Evolutionary conservation across 176 grass and related monocot species (phyloP).

Genomic region (Avena atlantica): DNA sequence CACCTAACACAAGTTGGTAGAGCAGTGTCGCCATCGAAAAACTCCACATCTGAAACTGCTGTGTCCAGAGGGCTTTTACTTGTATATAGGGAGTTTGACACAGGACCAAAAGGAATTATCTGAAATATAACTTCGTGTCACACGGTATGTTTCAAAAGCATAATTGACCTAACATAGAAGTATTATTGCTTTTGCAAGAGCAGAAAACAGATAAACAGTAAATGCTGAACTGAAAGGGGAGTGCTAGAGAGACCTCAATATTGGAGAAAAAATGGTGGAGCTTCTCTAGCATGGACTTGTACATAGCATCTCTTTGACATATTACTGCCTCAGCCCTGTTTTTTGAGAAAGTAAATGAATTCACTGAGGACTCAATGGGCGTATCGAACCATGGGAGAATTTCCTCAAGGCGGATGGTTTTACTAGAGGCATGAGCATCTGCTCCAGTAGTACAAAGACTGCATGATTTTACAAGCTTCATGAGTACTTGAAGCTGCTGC

Average conservation of each 20-base stretch:
- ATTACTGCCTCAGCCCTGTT: slow-evolving; percentile 59
- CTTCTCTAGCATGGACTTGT: slow-evolving; percentile 77
- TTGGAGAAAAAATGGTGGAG: slow-evolving; percentile 67
- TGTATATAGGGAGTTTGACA: slow-evolving; percentile 46
- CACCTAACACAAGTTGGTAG: slow-evolving; percentile 51
- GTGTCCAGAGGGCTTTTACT: slow-evolving; percentile 33
- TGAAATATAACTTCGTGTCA: slow-evolving; percentile 48
- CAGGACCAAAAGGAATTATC: slow-evolving; percentile 59
- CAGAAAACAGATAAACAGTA: neutral
- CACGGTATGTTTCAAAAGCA: slow-evolving; percentile 26
- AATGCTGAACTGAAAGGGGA: slow-evolving; percentile 31
- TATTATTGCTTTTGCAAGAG: slow-evolving; percentile 11
- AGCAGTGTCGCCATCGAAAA: slow-evolving; percentile 37
- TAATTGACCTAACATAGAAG: slow-evolving; percentile 15
- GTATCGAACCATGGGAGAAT: slow-evolving; percentile 78
- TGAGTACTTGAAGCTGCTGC: slow-evolving; percentile 93
- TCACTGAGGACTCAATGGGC: slow-evolving; percentile 55
- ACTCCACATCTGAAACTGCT: slow-evolving; percentile 46
- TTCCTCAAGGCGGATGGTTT: slow-evolving; percentile 61
- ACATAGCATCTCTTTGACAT: slow-evolving; percentile 70
- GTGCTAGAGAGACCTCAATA: slow-evolving; percentile 50
- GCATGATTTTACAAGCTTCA: slow-evolving; percentile 86
- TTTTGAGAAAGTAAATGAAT: slow-evolving; percentile 84
- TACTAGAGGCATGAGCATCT: slow-evolving; percentile 43
- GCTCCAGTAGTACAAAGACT: slow-evolving; percentile 55